phyloP scores from a whole-genome alignment of 371 early-diverging fungal species.

The Mortierella sp. region DNA sequence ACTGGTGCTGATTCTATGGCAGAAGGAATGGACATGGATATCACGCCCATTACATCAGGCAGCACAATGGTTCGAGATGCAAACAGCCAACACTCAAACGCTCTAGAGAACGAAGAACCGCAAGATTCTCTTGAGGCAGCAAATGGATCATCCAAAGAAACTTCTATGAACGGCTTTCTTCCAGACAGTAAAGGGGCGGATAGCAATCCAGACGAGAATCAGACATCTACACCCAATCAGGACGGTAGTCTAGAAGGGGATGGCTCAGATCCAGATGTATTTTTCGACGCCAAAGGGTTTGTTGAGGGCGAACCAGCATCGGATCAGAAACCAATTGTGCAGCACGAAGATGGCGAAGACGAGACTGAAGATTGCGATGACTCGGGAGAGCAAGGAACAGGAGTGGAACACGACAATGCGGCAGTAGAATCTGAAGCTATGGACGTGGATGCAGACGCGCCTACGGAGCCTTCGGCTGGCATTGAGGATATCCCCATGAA shows the following conservation, averaged over 20 bases:
- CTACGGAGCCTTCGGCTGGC: not conserved
- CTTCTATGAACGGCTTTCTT: not conserved
- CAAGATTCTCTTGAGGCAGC: slow-evolving; percentile 5
- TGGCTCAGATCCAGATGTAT: slow-evolving; percentile 38
- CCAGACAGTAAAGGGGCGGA: not conserved
- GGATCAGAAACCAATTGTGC: slow-evolving; percentile 2
- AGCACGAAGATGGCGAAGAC: not conserved
- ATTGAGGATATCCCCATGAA: too few relatives aligned
- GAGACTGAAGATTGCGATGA: not conserved
- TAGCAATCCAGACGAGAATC: not conserved
- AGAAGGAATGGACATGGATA: slow-evolving; percentile 3
- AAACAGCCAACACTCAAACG: not conserved
- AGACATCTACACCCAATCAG: not conserved
- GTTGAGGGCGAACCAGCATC: slow-evolving; percentile 27
- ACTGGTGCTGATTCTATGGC: not conserved
- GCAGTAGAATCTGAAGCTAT: not conserved
- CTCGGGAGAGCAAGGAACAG: not conserved
- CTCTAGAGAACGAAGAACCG: not conserved
- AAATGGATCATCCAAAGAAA: not conserved
- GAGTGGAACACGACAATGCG: not conserved
- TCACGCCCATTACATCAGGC: not conserved
- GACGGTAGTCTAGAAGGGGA: slow-evolving; percentile 16
- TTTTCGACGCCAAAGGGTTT: slow-evolving; percentile 50
- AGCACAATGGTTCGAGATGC: too few relatives aligned
- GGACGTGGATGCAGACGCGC: not conserved